Evolutionary conservation across 1,284 basidiomycete species (phyloP).

Genomic region (Grifola frondosa): DNA sequence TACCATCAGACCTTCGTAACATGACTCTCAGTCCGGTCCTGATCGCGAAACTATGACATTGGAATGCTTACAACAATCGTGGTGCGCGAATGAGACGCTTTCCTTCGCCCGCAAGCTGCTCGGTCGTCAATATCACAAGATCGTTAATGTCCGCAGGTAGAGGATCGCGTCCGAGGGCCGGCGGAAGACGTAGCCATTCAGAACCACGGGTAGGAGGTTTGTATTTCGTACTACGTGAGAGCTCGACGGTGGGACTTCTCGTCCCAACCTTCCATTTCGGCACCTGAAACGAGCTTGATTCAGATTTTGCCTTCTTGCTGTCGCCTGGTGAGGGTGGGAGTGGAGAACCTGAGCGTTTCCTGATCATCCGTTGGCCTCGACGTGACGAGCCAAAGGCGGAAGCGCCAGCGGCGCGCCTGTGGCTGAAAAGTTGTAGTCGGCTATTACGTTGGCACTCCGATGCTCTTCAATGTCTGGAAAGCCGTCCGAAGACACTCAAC

Average conservation of each 20-base stretch:
- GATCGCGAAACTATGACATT: background rate
- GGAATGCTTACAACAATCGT: conserved; percentile 18
- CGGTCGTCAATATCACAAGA: conserved; percentile 15
- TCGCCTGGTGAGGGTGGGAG: conserved; percentile 10
- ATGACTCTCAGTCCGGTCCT: conserved; percentile 1
- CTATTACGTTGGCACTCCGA: background rate
- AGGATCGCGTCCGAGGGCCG: background rate
- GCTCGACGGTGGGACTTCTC: too few species aligned
- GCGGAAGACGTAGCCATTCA: conserved; percentile 13
- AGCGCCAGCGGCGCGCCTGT: too few species aligned
- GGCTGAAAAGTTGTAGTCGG: too few species aligned
- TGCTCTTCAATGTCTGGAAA: background rate
- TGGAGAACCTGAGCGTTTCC: conserved; percentile 17
- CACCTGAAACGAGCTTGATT: too few species aligned
- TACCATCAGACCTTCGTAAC: conserved; percentile 16
- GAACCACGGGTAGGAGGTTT: conserved; percentile 10
- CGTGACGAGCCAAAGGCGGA: too few species aligned
- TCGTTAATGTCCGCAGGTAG: conserved; percentile 16
- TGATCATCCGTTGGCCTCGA: too few species aligned
- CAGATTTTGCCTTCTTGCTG: conserved; percentile 5
- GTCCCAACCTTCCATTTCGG: too few species aligned
- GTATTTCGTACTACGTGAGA: too few species aligned
- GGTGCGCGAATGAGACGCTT: conserved; percentile 23
- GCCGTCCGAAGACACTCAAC: conserved; percentile 40
- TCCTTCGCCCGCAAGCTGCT: conserved; percentile 15